Evolutionary conservation across 805 yeast genomes (phyloP), one percentile per base, ranked within the genome.

Genomic region (Saccharomyces jurei): DNA sequence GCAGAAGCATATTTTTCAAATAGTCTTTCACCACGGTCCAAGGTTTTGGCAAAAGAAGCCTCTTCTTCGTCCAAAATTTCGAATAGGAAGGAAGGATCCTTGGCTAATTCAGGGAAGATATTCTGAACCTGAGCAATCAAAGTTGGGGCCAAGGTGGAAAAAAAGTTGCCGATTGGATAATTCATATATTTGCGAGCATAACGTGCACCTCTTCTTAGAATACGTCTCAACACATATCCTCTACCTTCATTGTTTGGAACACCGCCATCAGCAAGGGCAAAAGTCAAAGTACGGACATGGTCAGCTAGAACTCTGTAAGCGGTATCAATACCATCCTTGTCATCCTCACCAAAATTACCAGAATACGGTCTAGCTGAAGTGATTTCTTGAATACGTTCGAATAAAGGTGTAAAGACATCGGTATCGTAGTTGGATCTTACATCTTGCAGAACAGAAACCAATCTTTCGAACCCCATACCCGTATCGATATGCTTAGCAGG

Each of bases 161-260:
- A 94, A 75, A 94, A 94, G 56, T 85, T 81, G 53, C 99, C 98
- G 64, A 92, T 89, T 59, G 96, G 97, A 67, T 88, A 92, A 73
- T 89, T 84, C 87, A 94, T 84, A 76, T 94, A 91, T 76, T 94
- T 94, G 73, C 98, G 86, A 48, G 86, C 97, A 67, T 89, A 94
- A 74, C 99, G 86, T 44, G 97, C 89, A 67, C 99, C 99, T 78
- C 99, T 87, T 78, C 99, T 87, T 67, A 94, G 78, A 63, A 94
- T 91, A 77, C 99, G 87, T 77, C 99, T 86, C 71, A 94, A 77
- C 48, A 94, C 99, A 68, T 94, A 94, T 65, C 99, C 99, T 76
- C 99, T 86, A 65, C 99, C 99, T 70, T 94, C 99, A 68, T 91
- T 94, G 75, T 94, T 94, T 68, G 99, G 99, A 55, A 94, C 97